These are phyloP conservation scores for Xylaria flabelliformis DNA, from an alignment of 495 filamentous ascomycete species.

Conservation along the genomic window DNA sequence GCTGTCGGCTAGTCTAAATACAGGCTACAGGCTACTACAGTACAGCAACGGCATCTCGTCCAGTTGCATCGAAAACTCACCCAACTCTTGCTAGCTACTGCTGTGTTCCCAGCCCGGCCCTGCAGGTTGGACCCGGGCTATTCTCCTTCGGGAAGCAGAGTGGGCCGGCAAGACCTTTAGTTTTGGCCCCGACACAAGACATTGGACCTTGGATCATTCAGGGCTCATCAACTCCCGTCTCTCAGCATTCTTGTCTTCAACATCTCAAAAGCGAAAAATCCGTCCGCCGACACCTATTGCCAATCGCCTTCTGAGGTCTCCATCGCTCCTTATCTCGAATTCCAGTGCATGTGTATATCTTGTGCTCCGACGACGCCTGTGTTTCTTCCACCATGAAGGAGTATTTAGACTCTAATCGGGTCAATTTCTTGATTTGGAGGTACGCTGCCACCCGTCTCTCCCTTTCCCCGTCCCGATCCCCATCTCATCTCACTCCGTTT, in stretches of 20 bases:
- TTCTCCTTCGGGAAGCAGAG: slow-evolving; percentile 4
- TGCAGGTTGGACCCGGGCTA: slow-evolving; percentile 28
- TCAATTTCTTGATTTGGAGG: slow-evolving; percentile 99
- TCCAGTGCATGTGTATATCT: not conserved
- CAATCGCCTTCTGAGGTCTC: not conserved
- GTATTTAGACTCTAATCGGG: slow-evolving; percentile 83
- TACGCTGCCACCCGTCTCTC: slow-evolving; percentile 57
- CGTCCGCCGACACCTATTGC: slow-evolving; percentile 10
- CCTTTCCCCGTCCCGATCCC: slow-evolving; percentile 34
- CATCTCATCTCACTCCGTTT: slow-evolving; percentile 45
- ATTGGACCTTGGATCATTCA: slow-evolving; percentile 34
- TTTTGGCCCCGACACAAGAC: slow-evolving; percentile 35
- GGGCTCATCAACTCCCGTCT: slow-evolving; percentile 39
- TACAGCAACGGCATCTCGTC: slow-evolving; percentile 6
- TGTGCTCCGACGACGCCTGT: slow-evolving; percentile 20
- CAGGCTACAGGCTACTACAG: slow-evolving; percentile 10
- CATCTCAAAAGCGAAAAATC: slow-evolving; percentile 27
- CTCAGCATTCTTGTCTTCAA: slow-evolving; percentile 36
- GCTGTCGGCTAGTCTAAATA: slow-evolving; percentile 3
- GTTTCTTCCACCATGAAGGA: slow-evolving; percentile 58
- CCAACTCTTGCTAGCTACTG: slow-evolving; percentile 6
- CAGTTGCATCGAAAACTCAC: slow-evolving; percentile 23
- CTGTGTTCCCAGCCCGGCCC: slow-evolving; percentile 23
- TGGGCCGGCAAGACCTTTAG: slow-evolving; percentile 31
- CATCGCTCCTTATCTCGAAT: slow-evolving; percentile 24